Evolutionary conservation across 495 filamentous ascomycete genomes (phyloP).

Genomic region (Penicillium goetzii): DNA sequence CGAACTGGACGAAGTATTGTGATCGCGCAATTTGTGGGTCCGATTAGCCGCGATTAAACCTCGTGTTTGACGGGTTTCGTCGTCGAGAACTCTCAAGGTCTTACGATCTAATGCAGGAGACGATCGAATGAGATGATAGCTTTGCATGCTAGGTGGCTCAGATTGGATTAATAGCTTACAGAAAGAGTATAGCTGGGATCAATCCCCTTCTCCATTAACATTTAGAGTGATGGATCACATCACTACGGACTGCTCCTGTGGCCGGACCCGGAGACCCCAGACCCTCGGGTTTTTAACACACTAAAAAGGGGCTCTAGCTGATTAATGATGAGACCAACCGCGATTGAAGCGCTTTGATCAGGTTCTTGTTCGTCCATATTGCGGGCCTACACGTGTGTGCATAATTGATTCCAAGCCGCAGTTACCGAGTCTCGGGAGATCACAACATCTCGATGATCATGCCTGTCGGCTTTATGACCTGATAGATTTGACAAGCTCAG

Average conservation of each 20-base stretch:
- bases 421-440: neutral
- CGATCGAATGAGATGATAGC: neutral
- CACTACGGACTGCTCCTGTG: neutral
- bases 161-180: neutral
- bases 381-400: neutral
- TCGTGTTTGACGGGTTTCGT: neutral
- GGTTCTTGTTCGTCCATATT: neutral
- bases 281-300: neutral
- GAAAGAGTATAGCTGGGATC: neutral
- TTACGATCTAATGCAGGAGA: constrained; percentile 4
- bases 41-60: constrained; percentile 1
- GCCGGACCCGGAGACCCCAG: neutral
- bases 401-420: constrained; percentile 1
- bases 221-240: neutral
- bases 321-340: neutral
- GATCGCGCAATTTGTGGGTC: constrained; percentile 12
- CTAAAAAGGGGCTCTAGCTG: neutral
- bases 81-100: neutral
- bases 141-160: neutral
- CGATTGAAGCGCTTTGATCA: neutral
- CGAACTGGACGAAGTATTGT: neutral
- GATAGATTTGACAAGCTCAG: neutral
- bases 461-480: neutral
- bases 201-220: neutral
- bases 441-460: neutral